Evolutionary conservation across 805 yeast genomes (phyloP).

Genomic region (Maudiozyma saulgeensis): DNA sequence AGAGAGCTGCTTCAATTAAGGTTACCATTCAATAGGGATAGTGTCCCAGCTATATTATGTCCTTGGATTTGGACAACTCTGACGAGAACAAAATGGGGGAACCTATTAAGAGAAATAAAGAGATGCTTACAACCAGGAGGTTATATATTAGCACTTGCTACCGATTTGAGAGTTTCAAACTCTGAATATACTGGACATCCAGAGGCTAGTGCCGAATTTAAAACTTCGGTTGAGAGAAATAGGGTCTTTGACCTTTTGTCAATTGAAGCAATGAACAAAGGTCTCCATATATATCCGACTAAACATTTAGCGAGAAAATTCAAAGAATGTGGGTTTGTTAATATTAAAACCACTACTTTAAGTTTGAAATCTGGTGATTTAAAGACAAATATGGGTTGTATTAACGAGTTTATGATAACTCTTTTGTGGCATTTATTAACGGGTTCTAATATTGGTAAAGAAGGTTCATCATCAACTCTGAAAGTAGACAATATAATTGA

Average conservation of each 20-base stretch:
- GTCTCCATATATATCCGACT: conserved; percentile 22
- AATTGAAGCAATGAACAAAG: conserved; percentile 20
- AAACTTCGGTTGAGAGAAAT: conserved; percentile 18
- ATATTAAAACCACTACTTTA: conserved; percentile 20
- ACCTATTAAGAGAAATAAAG: conserved; percentile 19
- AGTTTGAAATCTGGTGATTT: conserved; percentile 24
- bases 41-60: conserved; percentile 20
- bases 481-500: conserved; percentile 17
- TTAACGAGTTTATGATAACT: conserved; percentile 20
- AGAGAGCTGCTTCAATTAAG: conserved; percentile 16
- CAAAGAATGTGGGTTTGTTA: conserved; percentile 23
- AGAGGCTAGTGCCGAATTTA: conserved; percentile 1
- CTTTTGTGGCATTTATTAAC: conserved; percentile 13
- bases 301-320: conserved; percentile 17
- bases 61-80: conserved; percentile 24
- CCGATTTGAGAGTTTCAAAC: conserved; percentile 18
- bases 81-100: conserved; percentile 21
- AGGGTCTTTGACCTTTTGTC: conserved; percentile 17
- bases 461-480: conserved; percentile 9
- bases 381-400: conserved; percentile 22
- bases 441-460: conserved; percentile 11
- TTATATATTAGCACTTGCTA: conserved; percentile 14
- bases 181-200: neutral
- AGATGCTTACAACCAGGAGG: conserved; percentile 27
- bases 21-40: conserved; percentile 20